phyloP scores from a whole-genome alignment of 2,329 filamentous ascomycete genomes.

The Fusarium nodosum region DNA sequence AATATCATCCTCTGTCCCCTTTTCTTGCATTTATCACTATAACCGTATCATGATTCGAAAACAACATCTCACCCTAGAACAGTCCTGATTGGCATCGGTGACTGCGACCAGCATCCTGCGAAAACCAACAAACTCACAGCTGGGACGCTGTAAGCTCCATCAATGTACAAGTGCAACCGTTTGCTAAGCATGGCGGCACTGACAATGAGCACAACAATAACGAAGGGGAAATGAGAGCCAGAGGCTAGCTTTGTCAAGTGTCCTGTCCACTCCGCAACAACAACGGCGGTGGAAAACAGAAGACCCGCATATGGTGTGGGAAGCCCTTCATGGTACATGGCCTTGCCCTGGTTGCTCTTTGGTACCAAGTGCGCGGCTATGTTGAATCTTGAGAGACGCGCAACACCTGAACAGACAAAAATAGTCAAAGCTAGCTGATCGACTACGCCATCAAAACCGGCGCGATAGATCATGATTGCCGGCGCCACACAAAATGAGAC shows the following conservation, averaged over 20 bases:
- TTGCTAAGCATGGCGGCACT: background rate
- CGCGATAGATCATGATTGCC: background rate
- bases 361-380: background rate
- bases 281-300: background rate
- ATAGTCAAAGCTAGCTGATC: background rate
- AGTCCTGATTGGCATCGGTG: background rate
- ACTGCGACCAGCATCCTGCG: slow-evolving; percentile 4
- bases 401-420: background rate
- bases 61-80: background rate
- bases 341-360: background rate
- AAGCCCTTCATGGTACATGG: background rate
- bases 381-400: slow-evolving; percentile 4
- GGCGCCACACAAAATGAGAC: slow-evolving; percentile 1
- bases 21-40: no score
- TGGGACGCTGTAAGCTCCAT: background rate
- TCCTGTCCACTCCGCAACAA: background rate
- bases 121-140: background rate
- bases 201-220: background rate
- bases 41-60: no score
- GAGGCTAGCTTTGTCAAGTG: background rate
- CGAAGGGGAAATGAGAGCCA: background rate
- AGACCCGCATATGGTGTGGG: slow-evolving; percentile 2
- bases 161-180: background rate
- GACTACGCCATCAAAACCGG: background rate
- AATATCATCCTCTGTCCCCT: background rate